Base-by-base conservation (phyloP, 257 asterid species). In the Gentiana straminea region DNA sequence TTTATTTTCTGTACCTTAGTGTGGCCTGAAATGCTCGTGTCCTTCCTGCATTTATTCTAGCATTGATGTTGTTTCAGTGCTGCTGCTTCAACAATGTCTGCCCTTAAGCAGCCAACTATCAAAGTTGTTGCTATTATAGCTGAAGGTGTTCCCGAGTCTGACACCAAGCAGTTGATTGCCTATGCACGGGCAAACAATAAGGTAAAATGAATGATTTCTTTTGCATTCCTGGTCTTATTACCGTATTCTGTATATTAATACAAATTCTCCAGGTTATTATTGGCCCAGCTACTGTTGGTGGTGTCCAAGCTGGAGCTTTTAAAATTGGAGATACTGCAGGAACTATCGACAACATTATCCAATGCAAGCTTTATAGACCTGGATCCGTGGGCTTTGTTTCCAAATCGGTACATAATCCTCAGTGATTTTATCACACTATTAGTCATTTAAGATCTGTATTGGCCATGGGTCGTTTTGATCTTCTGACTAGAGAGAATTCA, bases 321-420 rank as follows among this genome's bases (percentile, higher is more conserved):
- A 92, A 89, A 79, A 92, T 92, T 64, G 99, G 99, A 61, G 97
- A 92, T 67, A 92, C 99, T 44, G 97, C 94, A 58, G 99, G 99
- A 70, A 88, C 99, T 68, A 83, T 92, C 67, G 99, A 92, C 74
- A 92, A 92, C 58, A 88, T 92, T 49, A 79, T 88, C 64, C 91
- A 85, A 0, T 85, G 95, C 95, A 92, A 92, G 73, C 71, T 92
- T 68, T 92, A 92, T 83, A 76, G 97, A 72, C 97, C 99, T 62
- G 99, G 99, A 52, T 88, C 95, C 49, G 94, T 92, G 64, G 99
- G 99, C 47, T 92, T 92, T 66, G 97, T 92, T 74, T 88, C 99
- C 72, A 92, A 92, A 88, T 92, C 97, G 64, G 99, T 92, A 58
- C 37, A 90, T 79, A 64, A 49, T 66, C 67, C 50, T 47, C 48